phyloP scores from a whole-genome alignment of 179 eudicot species.

The Silene noctiflora region DNA sequence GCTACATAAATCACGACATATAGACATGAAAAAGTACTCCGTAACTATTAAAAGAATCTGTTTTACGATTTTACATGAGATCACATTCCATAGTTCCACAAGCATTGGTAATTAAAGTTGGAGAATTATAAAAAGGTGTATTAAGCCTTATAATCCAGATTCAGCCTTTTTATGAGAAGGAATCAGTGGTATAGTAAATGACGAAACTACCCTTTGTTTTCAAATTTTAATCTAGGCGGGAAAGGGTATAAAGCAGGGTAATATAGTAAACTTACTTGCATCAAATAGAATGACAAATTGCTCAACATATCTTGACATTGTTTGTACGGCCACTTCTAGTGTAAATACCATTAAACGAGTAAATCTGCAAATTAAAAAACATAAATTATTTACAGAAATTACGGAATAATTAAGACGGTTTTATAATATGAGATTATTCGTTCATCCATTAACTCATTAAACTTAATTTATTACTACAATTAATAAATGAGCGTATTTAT shows the following conservation, averaged over 20 bases:
- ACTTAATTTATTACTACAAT: too few relatives aligned
- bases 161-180: slow-evolving; percentile 35
- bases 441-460: too few relatives aligned
- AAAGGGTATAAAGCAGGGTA: slow-evolving; percentile 15
- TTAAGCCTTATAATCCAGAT: slow-evolving; percentile 36
- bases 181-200: background rate
- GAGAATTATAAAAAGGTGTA: slow-evolving; percentile 16
- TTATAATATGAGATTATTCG: too few relatives aligned
- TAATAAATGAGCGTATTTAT: too few relatives aligned
- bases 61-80: too few relatives aligned
- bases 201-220: slow-evolving; percentile 26
- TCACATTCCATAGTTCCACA: too few relatives aligned
- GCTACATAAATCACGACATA: too few relatives aligned
- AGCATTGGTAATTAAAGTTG: slow-evolving; percentile 9
- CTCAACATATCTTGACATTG: slow-evolving; percentile 65
- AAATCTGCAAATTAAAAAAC: slow-evolving; percentile 37
- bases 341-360: slow-evolving; percentile 85
- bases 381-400: too few relatives aligned
- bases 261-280: slow-evolving; percentile 60
- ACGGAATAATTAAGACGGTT: too few relatives aligned
- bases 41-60: too few relatives aligned
- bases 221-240: slow-evolving; percentile 19
- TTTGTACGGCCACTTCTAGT: slow-evolving; percentile 91
- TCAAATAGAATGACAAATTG: slow-evolving; percentile 83
- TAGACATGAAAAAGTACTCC: too few relatives aligned